These are phyloP conservation scores for Coniochaeta sp. DNA, from an alignment of 2,329 filamentous ascomycete genomes.

Conservation along the genomic window DNA sequence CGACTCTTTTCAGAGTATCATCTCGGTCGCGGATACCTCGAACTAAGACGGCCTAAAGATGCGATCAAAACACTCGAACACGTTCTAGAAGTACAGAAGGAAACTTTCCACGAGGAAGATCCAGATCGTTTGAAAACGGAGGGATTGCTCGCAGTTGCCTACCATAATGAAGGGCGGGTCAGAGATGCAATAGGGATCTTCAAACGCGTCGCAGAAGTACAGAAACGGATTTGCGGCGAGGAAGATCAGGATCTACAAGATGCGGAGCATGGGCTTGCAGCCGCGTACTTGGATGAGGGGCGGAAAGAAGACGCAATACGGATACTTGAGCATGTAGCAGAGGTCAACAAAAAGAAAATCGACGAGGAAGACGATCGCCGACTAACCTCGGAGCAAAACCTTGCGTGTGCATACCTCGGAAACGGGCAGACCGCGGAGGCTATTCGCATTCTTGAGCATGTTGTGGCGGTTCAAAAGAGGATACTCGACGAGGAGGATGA, in stretches of 20 bases:
- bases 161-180: not conserved
- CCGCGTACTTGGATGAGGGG: conserved; percentile 12
- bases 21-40: not conserved
- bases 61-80: not conserved
- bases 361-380: not conserved
- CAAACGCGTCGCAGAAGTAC: not conserved
- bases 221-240: not conserved
- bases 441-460: not conserved
- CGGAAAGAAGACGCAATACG: conserved; percentile 14
- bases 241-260: not conserved
- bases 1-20: not conserved
- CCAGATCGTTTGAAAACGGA: not conserved
- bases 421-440: not conserved
- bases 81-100: not conserved
- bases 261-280: conserved; percentile 13
- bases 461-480: not conserved
- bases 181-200: not conserved
- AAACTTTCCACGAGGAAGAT: not conserved
- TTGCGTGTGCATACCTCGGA: not conserved
- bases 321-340: not conserved
- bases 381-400: not conserved
- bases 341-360: not conserved
- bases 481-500: not conserved
- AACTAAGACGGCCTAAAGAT: not conserved
- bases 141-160: not conserved